Evolutionary conservation across 768 basidiomycete species (phyloP).

Genomic region (Fomitopsis serialis): DNA sequence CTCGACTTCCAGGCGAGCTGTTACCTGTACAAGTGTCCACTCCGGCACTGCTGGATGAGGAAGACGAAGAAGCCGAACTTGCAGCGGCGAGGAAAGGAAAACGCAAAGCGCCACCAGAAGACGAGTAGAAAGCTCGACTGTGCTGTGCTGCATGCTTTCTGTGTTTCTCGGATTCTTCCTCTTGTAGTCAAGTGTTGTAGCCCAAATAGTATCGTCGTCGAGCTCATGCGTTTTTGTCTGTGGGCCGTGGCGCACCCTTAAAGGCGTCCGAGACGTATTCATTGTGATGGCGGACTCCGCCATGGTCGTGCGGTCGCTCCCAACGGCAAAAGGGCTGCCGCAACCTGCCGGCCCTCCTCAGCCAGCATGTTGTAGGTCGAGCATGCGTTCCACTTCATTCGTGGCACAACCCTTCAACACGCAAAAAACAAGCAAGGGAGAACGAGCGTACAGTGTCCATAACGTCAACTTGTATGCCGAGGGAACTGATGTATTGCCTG

Average conservation of each 20-base stretch:
- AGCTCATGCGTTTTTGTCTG: background rate
- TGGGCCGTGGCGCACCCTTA: no score
- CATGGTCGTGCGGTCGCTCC: conserved; percentile 40
- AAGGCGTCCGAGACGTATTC: background rate
- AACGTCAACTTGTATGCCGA: conserved; percentile 86
- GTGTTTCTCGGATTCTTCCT: no score
- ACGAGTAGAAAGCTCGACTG: background rate
- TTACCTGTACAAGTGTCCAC: conserved; percentile 54
- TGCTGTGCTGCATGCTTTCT: background rate
- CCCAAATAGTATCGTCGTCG: no score
- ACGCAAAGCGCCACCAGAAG: conserved; percentile 40
- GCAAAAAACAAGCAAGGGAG: background rate
- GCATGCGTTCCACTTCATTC: conserved; percentile 76
- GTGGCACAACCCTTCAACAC: background rate
- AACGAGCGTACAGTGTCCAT: conserved; percentile 70
- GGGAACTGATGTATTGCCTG: conserved; percentile 56
- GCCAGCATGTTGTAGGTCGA: conserved; percentile 91
- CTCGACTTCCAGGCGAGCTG: conserved; percentile 42
- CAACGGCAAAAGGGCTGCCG: conserved; percentile 82
- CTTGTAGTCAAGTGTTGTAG: no score
- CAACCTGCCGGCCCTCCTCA: conserved; percentile 91
- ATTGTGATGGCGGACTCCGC: conserved; percentile 19
- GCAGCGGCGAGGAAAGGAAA: conserved; percentile 52
- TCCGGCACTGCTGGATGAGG: conserved; percentile 56
- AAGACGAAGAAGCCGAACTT: conserved; percentile 34